These are phyloP conservation scores for Diaporthe sp. DNA, from an alignment of 2,329 filamentous ascomycete species.

Conservation along the genomic window DNA sequence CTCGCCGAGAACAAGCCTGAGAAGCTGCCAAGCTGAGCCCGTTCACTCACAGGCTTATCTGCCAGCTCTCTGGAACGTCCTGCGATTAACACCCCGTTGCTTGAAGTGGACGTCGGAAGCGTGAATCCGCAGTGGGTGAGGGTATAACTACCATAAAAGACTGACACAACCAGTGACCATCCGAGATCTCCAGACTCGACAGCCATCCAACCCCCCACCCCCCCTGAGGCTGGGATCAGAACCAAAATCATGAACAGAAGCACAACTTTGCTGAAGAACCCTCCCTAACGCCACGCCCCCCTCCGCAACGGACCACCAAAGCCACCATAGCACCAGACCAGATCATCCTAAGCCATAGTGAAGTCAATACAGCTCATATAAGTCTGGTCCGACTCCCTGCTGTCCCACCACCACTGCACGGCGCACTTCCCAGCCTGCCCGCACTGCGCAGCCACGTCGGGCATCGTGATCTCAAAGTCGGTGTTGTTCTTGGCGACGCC, in stretches of 20 bases:
- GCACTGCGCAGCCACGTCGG: constrained; percentile 47
- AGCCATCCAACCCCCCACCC: not conserved
- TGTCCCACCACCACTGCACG: constrained; percentile 41
- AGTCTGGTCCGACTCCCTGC: constrained; percentile 35
- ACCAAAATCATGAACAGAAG: not conserved
- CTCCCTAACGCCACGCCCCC: not conserved
- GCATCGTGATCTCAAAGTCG: constrained; percentile 49
- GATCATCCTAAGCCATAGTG: constrained; percentile 21
- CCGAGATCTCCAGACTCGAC: not conserved
- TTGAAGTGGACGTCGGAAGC: not conserved
- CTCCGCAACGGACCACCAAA: no score
- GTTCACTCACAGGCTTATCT: not conserved
- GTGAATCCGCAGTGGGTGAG: not conserved
- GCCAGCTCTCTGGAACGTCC: not conserved
- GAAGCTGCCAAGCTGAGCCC: not conserved
- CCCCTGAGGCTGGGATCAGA: not conserved
- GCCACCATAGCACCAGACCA: not conserved
- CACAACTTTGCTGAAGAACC: not conserved
- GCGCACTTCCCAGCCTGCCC: constrained; percentile 48
- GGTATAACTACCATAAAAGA: not conserved
- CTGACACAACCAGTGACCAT: not conserved
- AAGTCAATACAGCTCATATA: constrained; percentile 41
- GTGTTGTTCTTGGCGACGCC: constrained; percentile 49
- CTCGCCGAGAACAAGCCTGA: not conserved
- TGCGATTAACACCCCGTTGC: no score